Evolutionary conservation across 2,329 filamentous ascomycete species (phyloP), one percentile per base, ranked within the genome.

Genomic region (Diaporthe humulicola): DNA sequence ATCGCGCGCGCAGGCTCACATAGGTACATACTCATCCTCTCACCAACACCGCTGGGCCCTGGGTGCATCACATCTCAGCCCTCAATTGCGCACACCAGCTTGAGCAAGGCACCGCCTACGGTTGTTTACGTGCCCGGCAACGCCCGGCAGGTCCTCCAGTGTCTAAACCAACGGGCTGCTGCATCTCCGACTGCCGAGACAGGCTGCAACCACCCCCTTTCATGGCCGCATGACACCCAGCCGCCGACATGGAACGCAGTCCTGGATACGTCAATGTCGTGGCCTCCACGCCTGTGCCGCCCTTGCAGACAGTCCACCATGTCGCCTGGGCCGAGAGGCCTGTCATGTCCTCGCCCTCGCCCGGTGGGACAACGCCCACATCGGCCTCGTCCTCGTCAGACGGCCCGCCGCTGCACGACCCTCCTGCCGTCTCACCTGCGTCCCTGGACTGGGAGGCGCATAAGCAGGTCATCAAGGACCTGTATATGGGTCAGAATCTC

Each of bases 401-500:
- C 19, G 40, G 30, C 25, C 33, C 57, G 57, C 45, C 57, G 33
- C 58, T 42, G n/a, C 57, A 42, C n/a, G 67, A 60, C n/a, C 50
- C 74, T 42, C 48, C 72, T 38, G 25, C 50, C 25, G 42, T 30
- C 38, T 30, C 74, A 48, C 74, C 75, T 25, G 69, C 42, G 15
- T 33, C 69, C 14, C 54, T 57, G 69, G 75, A 77, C 66, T 77
- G 76, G 76, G 76, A 76, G 75, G 61, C 75, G 19, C 64, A 75
- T 52, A 77, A 77, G 52, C 60, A 70, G 30, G 38, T 72, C 57
- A 76, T 77, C 52, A 61, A 75, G 66, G 76, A 74, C 38, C 61
- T 77, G 36, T 77, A 77, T 45, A 76, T 77, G 75, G 56, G 61
- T 19, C 73, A 74, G 48, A 77, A 77, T 36, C 70, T 77, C 38